These are phyloP conservation scores for Cetradonia linearis DNA, from an alignment of 495 filamentous ascomycete genomes.

Conservation along the genomic window DNA sequence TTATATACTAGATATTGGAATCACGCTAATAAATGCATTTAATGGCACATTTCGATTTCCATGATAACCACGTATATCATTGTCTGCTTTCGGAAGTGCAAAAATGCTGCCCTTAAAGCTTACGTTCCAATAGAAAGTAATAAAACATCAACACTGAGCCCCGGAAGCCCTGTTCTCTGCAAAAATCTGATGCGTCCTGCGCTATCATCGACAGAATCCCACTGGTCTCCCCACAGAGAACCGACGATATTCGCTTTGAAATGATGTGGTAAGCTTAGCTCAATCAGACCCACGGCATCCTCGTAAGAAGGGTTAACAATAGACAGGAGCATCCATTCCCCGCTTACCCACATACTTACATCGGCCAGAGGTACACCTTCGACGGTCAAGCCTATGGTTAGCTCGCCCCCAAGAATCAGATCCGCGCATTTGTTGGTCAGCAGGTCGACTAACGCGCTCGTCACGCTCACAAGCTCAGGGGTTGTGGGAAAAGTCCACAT, in stretches of 20 bases:
- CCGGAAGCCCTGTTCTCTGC: background rate
- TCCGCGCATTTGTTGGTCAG: conserved; percentile 11
- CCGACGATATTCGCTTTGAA: background rate
- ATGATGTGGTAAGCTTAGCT: background rate
- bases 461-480: conserved; percentile 21
- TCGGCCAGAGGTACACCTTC: background rate
- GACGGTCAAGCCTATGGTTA: background rate
- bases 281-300: background rate
- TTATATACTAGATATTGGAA: too few species aligned
- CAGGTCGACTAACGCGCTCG: conserved; percentile 22
- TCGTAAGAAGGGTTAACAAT: conserved; percentile 7
- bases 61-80: too few species aligned
- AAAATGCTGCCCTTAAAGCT: too few species aligned
- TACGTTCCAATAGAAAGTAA: background rate
- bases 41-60: too few species aligned
- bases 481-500: conserved; percentile 32
- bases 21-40: too few species aligned
- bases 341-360: background rate
- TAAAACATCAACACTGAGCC: background rate
- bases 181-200: background rate
- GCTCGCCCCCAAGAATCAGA: background rate
- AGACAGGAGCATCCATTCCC: background rate
- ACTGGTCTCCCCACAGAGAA: background rate
- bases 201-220: background rate
- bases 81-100: too few species aligned